phyloP scores from a whole-genome alignment of 345 rosid genomes.

The rapeseed (Brassica napus) region DNA sequence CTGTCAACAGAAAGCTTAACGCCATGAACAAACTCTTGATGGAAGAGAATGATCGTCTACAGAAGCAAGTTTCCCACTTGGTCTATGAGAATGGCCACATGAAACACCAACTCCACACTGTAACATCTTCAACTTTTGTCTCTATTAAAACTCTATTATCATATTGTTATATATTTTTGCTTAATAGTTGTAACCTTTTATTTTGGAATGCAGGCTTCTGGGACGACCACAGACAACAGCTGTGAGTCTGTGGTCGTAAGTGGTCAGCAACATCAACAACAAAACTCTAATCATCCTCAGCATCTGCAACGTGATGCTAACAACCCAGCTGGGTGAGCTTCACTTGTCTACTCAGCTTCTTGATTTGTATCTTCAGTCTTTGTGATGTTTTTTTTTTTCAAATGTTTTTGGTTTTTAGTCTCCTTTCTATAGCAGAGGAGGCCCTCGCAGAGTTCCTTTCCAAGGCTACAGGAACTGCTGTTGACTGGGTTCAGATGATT shows the following conservation, averaged over 20 bases:
- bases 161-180: background rate
- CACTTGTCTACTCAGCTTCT: background rate
- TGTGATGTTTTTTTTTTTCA: background rate
- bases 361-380: background rate
- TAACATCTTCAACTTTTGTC: background rate
- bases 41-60: constrained; percentile 98
- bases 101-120: constrained; percentile 62
- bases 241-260: constrained; percentile 99
- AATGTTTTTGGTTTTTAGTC: constrained; percentile 43
- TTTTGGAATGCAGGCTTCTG: constrained; percentile 57
- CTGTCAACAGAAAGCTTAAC: constrained; percentile 81
- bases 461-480: constrained; percentile 99
- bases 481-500: constrained; percentile 99
- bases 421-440: constrained; percentile 93
- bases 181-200: background rate
- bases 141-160: background rate
- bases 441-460: constrained; percentile 59
- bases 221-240: constrained; percentile 98
- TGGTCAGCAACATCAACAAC: constrained; percentile 97
- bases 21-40: constrained; percentile 96
- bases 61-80: constrained; percentile 96
- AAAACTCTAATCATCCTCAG: constrained; percentile 81
- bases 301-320: constrained; percentile 90
- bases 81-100: constrained; percentile 91
- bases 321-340: constrained; percentile 94